Evolutionary conservation across 768 basidiomycete species (phyloP), one percentile per base, ranked within the genome.

Genomic region (Macrolepiota albuminosa): DNA sequence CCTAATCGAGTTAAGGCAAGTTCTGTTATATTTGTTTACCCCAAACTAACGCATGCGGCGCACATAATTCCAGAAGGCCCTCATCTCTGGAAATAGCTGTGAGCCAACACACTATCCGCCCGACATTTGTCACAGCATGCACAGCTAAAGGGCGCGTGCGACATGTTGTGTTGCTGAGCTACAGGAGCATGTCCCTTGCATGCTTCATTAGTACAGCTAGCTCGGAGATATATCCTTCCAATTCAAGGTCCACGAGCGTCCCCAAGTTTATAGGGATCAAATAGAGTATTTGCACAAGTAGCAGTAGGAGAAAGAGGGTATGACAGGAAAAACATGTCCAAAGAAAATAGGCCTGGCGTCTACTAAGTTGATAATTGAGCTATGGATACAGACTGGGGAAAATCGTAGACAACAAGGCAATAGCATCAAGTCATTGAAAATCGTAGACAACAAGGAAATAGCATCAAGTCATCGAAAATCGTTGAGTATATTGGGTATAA

Each of bases 361-460:
- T 46, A 53, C 37, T 52, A 14, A 39, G 21, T 36, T 10, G 36
- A 24, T 34, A 47, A 47, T 18, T 39, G 43, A 39, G 58, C 63
- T 64, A 64, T 55, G 58, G 63, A 57, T 64, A 64, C 63, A 62
- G 34, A 43, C 8, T 56, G 29, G 33, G 33, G 31, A 29, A 47
- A 47, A 29, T 31, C 34, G 13, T 21, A 21, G 51, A 49, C 6
- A 39, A 45, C 33, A 48, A 29, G 29, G 29, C 36, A 8, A 48
- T 50, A 29, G 54, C 14, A 46, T 16, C 43, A 16, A 37, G 36
- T 50, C 60, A 29, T 29, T 43, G 26, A 42, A 42, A 42, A 16
- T 26, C 26, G 18, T 21, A 14, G 53, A 52, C 6, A 36, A 48
- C 37, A 45, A 10, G 26, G 13, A 34, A 18, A 50, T n/a, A 33